Base-by-base conservation (phyloP, 768 basidiomycete species). In the Omphalotus guepiniiformis region DNA sequence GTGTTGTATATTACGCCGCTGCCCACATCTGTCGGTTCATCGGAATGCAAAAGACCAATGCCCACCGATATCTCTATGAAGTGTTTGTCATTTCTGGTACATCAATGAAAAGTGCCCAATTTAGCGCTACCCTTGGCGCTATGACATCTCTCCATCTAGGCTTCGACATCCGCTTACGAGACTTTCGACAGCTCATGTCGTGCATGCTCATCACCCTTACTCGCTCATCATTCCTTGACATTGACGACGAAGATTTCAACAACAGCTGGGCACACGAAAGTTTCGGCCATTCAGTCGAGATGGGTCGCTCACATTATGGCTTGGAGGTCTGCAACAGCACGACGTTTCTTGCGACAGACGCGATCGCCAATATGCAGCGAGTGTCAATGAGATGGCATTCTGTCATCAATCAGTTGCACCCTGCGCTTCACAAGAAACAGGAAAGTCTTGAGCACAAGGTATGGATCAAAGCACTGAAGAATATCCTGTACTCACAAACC, bases 361-460 rank as follows among this genome's bases (percentile, higher is more conserved):
- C 35, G n/a, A n/a, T 47, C 15, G 35, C 46, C 9, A 26, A 11
- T 4, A 38, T 39, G 36, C 46, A 47, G 37, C 22, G 26, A 3
- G 46, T 39, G n/a, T 39, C 16, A 19, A 11, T 23, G 12, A 7
- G 23, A 26, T 47, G 46, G 46, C 46, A 47, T 23, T 12, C 22
- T 3, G 26, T 39, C 23, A 47, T 47, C 23, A 15, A 21, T 2
- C 21, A 39, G 2, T 3, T 47, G n/a, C 38, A 47, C 29, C 43
- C 42, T 9, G 16, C 29, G 16, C 19, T 34, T 21, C 23, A 8
- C 4, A 15, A 23, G 29, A 37, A 37, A n/a, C n/a, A n/a, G n/a
- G n/a, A n/a, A n/a, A n/a, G n/a, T n/a, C n/a, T n/a, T n/a, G n/a
- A n/a, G n/a, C n/a, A n/a, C n/a, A n/a, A n/a, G n/a, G n/a, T n/a